Base-by-base conservation (phyloP, 805 yeast genomes). In the Pichia membranifaciens region DNA sequence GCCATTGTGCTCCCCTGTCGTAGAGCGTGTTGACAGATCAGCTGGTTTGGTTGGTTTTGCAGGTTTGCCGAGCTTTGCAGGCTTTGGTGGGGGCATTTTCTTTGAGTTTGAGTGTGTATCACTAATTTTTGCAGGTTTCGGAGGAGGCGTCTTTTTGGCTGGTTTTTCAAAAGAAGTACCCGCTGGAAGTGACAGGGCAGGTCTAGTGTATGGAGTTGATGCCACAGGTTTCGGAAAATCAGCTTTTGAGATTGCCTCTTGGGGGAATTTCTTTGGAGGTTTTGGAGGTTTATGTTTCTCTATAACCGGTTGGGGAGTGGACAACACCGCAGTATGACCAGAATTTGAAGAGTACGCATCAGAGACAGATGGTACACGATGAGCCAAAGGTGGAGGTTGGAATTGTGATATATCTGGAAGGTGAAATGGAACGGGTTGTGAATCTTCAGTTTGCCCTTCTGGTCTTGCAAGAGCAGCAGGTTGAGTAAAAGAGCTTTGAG, bases 1-100 rank as follows among this genome's bases (percentile, higher is more conserved):
- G 12, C 16, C n/a, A 21, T 16, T 12, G 17, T 13, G 21, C 21
- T 15, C 43, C n/a, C n/a, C 15, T 6, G 32, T 17, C 12, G 16
- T 7, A 18, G 7, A 18, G 12, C 21, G 13, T 5, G 39, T 5
- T 29, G 22, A 21, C 15, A 31, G 33, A 16, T 35, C 44, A 2
- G 33, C 17, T 8, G 54, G 48, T 13, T 47, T 50, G 5, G 48
- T 48, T 16, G 53, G 50, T 43, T 44, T 37, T 3, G 53, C 43
- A 4, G 47, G 43, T 20, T 45, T 25, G 4, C 32, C 15, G 18
- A 36, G 44, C 41, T 44, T 48, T 15, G 35, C 35, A 25, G 41
- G 42, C 33, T 20, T 38, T 21, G 45, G 35, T 12, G 40, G 40
- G 21, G 43, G 34, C 4, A 31, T 16, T 31, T 40, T 40, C 13